Base-by-base conservation (phyloP, 2,329 filamentous ascomycete genomes). In the Graphilbum sp. region DNA sequence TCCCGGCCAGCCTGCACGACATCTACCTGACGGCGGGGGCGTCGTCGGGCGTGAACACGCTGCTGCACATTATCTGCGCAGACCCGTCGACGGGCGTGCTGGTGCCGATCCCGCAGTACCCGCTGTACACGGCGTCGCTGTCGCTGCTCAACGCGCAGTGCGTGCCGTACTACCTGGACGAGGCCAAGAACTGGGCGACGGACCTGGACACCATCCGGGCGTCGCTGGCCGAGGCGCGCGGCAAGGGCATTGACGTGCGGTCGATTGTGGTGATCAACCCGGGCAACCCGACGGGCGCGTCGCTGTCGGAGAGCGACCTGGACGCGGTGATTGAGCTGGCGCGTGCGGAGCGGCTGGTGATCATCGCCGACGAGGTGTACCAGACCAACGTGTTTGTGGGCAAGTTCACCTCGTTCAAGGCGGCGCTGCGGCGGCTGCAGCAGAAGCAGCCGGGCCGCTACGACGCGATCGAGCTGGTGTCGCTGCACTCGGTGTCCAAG, bases 251-350 rank as follows among this genome's bases (percentile, higher is more conserved):
- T 43, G 86, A 96, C 49, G 83, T 95, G 38, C 84, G 87, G 51
- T 83, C 84, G 49, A 86, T 98, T 49, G 88, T 90, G 47, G 79
- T 98, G 51, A 98, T 98, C 67, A 98, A 98, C 69, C 90, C 90
- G 0, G 90, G 90, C 42, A 98, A 98, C 64, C 90, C 90, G 4
- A 98, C 90, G 3, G 90, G 90, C 47, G 85, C 86, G 36, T 90
- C 79, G 38, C 72, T 98, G 16, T 66, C 78, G 27, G 71, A 80
- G 46, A 69, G 75, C 17, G 85, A 95, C 52, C 77, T 98, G 57
- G 75, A 79, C 52, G 69, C 71, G 37, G 83, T 96, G n/a, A 70
- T 96, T 48, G 75, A 90, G 46, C 80, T 95, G 46, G 88, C 90
- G 30, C 78, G 76, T 21, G 69, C 87, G 57, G 75, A 95, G 66